Percentiles rank a stretch among this genome's conserved stretches.
Conservation (phyloP, 495 filamentous ascomycete species). For the Articulospora tetracladia region DNA sequence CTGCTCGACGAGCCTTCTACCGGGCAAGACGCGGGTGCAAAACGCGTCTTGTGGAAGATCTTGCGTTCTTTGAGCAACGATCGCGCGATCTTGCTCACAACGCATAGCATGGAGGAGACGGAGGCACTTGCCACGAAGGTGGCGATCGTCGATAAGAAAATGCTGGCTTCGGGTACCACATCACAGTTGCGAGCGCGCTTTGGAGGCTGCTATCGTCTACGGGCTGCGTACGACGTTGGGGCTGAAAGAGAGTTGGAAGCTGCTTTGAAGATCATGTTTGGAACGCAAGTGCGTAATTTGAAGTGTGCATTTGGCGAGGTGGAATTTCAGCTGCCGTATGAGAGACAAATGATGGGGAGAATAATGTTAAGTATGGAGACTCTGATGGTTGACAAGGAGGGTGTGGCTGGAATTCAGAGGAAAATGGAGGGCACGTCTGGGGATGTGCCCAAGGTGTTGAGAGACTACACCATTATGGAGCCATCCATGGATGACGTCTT, state of each 20-base stretch:
- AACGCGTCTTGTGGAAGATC: constrained; percentile 42
- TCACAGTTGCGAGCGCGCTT: constrained; percentile 34
- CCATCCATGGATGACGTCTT: neutral
- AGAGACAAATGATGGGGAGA: constrained; percentile 12
- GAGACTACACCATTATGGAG: neutral
- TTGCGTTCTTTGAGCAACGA: constrained; percentile 30
- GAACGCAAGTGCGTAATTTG: neutral
- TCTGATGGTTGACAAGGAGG: constrained; percentile 16
- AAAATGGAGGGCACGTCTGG: neutral
- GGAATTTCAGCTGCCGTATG: constrained; percentile 19
- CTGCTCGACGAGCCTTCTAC: constrained; percentile 42
- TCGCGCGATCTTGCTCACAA: constrained; percentile 38
- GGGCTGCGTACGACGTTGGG: constrained; percentile 17
- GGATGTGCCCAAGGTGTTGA: neutral
- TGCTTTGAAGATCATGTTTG: neutral
- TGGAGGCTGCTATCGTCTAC: constrained; percentile 37
- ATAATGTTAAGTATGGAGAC: constrained; percentile 23
- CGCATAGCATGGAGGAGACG: constrained; percentile 50
- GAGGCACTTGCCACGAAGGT: constrained; percentile 45
- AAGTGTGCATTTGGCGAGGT: constrained; percentile 11
- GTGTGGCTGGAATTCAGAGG: neutral
- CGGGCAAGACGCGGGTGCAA: constrained; percentile 45
- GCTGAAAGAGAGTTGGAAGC: neutral
- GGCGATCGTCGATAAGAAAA: constrained; percentile 41
- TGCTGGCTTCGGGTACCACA: constrained; percentile 42